Evolutionary conservation across 2,329 filamentous ascomycete species (phyloP).

Genomic region (Mycosphaerelloides madeirae): DNA sequence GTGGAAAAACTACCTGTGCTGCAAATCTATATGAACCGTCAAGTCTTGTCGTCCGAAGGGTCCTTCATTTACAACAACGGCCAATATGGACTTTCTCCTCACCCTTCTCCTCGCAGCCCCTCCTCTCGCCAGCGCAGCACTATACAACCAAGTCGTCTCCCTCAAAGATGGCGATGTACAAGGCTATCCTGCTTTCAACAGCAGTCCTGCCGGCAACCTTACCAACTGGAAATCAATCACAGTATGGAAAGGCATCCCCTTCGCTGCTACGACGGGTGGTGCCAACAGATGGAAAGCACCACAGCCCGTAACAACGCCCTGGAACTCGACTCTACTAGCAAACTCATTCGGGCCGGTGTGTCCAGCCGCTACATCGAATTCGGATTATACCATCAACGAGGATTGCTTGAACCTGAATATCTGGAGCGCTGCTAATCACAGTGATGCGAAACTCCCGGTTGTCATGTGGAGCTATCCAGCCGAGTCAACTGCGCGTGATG

Average conservation of each 20-base stretch:
- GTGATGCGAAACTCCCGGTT: neutral
- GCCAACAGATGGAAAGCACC: neutral
- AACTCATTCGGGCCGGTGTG: neutral
- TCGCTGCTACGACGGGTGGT: neutral
- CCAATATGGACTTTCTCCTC: too few species aligned
- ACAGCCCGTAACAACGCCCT: neutral
- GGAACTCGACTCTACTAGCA: neutral
- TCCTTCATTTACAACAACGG: too few species aligned
- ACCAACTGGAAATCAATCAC: neutral
- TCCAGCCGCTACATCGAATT: neutral
- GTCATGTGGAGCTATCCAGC: neutral
- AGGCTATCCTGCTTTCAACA: constrained; percentile 1
- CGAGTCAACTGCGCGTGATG: neutral
- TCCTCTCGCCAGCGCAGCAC: neutral
- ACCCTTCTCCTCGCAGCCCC: neutral
- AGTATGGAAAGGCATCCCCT: constrained; percentile 1
- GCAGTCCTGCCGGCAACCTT: constrained; percentile 1
- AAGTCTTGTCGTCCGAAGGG: too few species aligned
- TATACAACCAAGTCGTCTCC: neutral
- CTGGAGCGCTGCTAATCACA: neutral
- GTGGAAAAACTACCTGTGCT: too few species aligned
- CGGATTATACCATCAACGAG: neutral
- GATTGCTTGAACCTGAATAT: constrained; percentile 1
- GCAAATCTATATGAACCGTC: too few species aligned
- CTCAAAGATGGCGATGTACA: neutral